Evolutionary conservation across 345 rosid species (phyloP).

Genomic region (Nephelium lappaceum): DNA sequence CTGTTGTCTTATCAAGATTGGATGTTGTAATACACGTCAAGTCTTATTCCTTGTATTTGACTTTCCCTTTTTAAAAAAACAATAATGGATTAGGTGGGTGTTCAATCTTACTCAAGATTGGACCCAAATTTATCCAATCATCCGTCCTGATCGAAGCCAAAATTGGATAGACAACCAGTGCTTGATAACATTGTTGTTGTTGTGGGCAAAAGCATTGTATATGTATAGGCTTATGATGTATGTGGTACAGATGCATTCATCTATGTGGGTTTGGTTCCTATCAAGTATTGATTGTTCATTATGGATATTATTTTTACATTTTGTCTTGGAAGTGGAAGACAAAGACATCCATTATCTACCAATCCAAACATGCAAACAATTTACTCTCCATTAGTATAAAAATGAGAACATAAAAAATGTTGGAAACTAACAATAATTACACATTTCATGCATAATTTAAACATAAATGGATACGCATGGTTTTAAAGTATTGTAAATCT

Average conservation of each 20-base stretch:
- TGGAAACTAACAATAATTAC: background rate
- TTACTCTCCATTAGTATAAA: background rate
- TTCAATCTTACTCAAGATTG: background rate
- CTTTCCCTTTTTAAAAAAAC: background rate
- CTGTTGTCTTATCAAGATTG: background rate
- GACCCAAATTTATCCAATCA: background rate
- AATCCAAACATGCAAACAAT: background rate
- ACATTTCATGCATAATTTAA: too few relatives aligned
- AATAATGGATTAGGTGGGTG: constrained; percentile 9
- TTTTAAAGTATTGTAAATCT: too few relatives aligned
- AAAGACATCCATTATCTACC: constrained; percentile 13
- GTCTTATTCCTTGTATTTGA: constrained; percentile 9
- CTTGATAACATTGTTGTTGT: constrained; percentile 12
- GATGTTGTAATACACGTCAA: background rate
- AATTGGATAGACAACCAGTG: constrained; percentile 9
- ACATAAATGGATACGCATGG: too few relatives aligned
- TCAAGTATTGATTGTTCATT: constrained; percentile 1
- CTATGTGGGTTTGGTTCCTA: constrained; percentile 11
- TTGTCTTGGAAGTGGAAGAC: constrained; percentile 22
- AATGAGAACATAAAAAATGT: background rate
- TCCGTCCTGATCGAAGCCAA: constrained; percentile 3
- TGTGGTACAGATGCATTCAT: constrained; percentile 15
- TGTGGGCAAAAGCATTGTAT: constrained; percentile 14
- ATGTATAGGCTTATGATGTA: background rate
- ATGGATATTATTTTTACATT: constrained; percentile 4